Conservation (phyloP, 2,329 filamentous ascomycete genomes). For the Phyllosticta citribraziliensis region DNA sequence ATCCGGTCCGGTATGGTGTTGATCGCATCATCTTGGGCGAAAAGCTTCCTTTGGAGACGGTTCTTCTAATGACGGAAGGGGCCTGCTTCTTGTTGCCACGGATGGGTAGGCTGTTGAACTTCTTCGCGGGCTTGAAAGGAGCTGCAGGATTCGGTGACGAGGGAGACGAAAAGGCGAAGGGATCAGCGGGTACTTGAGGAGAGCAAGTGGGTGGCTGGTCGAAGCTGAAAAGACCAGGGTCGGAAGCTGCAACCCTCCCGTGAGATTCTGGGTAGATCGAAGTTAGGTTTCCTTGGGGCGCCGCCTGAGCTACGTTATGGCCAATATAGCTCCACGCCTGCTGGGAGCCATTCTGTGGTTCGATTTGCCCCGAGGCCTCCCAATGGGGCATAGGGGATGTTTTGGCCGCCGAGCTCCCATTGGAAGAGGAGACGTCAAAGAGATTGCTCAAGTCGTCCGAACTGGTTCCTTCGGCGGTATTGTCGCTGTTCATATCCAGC, state of each 20-base stretch:
- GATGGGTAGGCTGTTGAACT: constrained; percentile 12
- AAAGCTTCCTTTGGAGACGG: constrained; percentile 33
- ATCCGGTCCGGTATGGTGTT: constrained; percentile 34
- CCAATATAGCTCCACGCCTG: constrained; percentile 43
- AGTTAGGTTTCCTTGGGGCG: constrained; percentile 18
- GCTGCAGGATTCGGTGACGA: constrained; percentile 19
- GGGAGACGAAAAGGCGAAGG: constrained; percentile 21
- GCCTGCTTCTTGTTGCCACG: constrained; percentile 15
- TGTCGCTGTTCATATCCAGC: constrained; percentile 35
- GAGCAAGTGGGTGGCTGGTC: constrained; percentile 14
- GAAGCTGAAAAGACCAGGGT: constrained; percentile 24
- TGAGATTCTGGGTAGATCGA: constrained; percentile 24
- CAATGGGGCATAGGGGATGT: constrained; percentile 41
- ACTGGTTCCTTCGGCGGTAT: constrained; percentile 37
- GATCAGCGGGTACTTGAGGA: constrained; percentile 11
- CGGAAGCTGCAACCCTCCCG: constrained; percentile 22
- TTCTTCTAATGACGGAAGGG: constrained; percentile 19
- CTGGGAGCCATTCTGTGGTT: constrained; percentile 42
- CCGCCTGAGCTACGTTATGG: constrained; percentile 37
- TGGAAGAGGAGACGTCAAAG: constrained; percentile 42
- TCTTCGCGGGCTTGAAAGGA: constrained; percentile 5
- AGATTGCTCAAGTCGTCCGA: constrained; percentile 42
- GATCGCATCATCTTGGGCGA: constrained; percentile 47
- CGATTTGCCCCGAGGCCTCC: constrained; percentile 23
- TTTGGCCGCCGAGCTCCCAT: constrained; percentile 38